phyloP scores from a whole-genome alignment of 208 protist species.

The Acanthamoeba lenticulata region DNA sequence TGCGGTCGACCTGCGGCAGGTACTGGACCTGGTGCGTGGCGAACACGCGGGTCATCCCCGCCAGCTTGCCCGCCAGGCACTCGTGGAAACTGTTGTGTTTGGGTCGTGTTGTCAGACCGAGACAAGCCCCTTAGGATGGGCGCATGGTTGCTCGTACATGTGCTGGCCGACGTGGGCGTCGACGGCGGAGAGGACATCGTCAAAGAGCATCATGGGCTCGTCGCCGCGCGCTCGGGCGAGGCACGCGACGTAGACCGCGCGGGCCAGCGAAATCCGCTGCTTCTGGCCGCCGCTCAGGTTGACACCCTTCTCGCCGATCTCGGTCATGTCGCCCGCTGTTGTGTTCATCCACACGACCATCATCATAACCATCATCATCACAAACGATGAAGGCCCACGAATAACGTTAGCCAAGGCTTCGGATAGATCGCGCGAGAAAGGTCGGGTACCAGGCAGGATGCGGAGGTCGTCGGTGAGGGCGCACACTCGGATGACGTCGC shows the following conservation, averaged over 20 bases:
- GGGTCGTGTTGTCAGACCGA: background rate
- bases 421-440: too few species aligned
- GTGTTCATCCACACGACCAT: too few species aligned
- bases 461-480: conserved; percentile 82
- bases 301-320: conserved; percentile 84
- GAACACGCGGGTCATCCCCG: conserved; percentile 90
- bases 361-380: too few species aligned
- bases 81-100: background rate
- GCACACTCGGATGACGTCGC: background rate
- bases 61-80: conserved; percentile 81
- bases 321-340: too few species aligned
- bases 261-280: conserved; percentile 79
- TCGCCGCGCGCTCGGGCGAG: conserved; percentile 85
- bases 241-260: conserved; percentile 70
- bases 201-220: conserved; percentile 86
- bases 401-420: too few species aligned
- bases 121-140: conserved; percentile 68
- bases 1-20: conserved; percentile 84
- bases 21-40: conserved; percentile 93
- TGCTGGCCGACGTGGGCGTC: conserved; percentile 84
- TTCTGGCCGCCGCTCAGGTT: conserved; percentile 91
- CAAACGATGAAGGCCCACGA: too few species aligned
- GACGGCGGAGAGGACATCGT: too few species aligned
- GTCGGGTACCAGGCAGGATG: conserved; percentile 2
- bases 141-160: conserved; percentile 80